Evolutionary conservation across 345 rosid species (phyloP).

Genomic region (Camelina neglecta): DNA sequence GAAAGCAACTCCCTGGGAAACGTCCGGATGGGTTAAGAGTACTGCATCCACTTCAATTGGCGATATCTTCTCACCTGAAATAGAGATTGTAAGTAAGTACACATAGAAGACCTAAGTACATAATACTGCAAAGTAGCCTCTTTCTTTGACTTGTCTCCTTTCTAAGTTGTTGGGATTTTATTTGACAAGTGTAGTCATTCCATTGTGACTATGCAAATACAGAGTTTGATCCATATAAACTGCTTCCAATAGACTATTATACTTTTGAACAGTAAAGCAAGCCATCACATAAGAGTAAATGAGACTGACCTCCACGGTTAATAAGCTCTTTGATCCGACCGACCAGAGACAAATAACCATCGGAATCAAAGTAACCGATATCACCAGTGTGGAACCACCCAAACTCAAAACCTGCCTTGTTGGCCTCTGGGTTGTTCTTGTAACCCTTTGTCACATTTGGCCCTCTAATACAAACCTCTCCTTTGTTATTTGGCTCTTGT

Average conservation of each 20-base stretch:
- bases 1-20: conserved; percentile 83
- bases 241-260: not conserved
- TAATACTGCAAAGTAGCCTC: conserved; percentile 13
- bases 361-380: conserved; percentile 72
- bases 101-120: not conserved
- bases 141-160: conserved; percentile 30
- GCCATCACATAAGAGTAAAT: conserved; percentile 17
- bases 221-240: not conserved
- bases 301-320: conserved; percentile 87
- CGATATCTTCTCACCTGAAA: conserved; percentile 92
- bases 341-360: conserved; percentile 85
- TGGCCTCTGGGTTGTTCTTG: conserved; percentile 89
- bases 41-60: conserved; percentile 95
- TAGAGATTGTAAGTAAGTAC: conserved; percentile 1
- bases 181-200: conserved; percentile 20
- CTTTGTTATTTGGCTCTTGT: conserved; percentile 52
- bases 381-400: conserved; percentile 99
- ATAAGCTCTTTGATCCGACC: conserved; percentile 98
- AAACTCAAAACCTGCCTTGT: conserved; percentile 73
- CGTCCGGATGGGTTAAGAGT: conserved; percentile 70
- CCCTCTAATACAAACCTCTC: conserved; percentile 91
- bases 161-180: conserved; percentile 2
- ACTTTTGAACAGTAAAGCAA: conserved; percentile 24
- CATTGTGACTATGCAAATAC: not conserved
- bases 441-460: conserved; percentile 90